Percentiles rank a stretch among this genome's conserved stretches.
Evolutionary conservation across 768 basidiomycete species (phyloP).

Genomic region (Tremella mesenterica): DNA sequence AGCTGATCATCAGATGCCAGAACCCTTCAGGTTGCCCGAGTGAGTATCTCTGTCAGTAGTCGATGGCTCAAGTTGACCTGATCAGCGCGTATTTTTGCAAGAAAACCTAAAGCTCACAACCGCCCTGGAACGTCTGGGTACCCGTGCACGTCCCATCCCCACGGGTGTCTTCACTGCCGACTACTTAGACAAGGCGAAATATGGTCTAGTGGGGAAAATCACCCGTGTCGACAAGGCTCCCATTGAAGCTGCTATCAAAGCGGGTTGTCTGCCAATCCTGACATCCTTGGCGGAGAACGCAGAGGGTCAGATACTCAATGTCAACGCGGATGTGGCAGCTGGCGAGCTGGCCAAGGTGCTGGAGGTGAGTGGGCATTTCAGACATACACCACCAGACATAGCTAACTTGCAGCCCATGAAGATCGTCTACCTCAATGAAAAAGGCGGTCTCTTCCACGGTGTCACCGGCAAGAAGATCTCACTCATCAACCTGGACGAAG

Average conservation of each 20-base stretch:
- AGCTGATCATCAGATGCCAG: constrained; percentile 61
- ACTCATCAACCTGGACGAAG: constrained; percentile 97
- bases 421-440: constrained; percentile 96
- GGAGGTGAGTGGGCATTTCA: constrained; percentile 48
- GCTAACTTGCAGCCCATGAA: constrained; percentile 61
- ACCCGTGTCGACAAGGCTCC: constrained; percentile 91
- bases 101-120: constrained; percentile 92
- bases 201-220: constrained; percentile 91
- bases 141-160: constrained; percentile 93
- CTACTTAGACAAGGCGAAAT: constrained; percentile 89
- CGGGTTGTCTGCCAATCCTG: constrained; percentile 90
- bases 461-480: constrained; percentile 92
- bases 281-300: constrained; percentile 88
- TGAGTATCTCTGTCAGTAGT: constrained; percentile 11
- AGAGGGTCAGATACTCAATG: constrained; percentile 97
- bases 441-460: constrained; percentile 95
- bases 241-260: constrained; percentile 90
- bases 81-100: constrained; percentile 76
- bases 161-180: constrained; percentile 96
- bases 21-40: constrained; percentile 83
- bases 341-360: constrained; percentile 96
- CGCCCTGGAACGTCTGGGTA: constrained; percentile 87
- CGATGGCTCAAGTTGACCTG: neutral
- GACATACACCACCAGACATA: neutral
- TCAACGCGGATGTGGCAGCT: constrained; percentile 97